These are phyloP conservation scores for Rhizopus sp. DNA, from an alignment of 371 early-diverging fungal genomes.

Conservation along the genomic window DNA sequence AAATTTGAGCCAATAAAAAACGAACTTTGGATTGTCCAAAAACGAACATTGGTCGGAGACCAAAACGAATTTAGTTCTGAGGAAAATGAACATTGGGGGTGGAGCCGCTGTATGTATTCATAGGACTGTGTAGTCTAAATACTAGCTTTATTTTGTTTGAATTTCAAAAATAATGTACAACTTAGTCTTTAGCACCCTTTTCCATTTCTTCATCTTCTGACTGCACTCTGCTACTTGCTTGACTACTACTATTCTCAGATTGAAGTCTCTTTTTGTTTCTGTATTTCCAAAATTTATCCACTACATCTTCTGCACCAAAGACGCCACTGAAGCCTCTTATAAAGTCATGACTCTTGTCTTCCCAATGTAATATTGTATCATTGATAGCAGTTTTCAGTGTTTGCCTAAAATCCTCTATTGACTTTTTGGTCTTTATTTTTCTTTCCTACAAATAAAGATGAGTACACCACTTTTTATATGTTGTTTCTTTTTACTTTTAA, in stretches of 20 bases:
- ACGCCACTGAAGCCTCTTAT: constrained; percentile 67
- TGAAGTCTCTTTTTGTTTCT: constrained; percentile 22
- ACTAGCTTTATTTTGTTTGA: neutral
- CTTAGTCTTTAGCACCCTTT: neutral
- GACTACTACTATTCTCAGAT: constrained; percentile 26
- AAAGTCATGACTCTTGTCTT: constrained; percentile 68
- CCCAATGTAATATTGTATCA: constrained; percentile 67
- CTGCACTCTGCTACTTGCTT: constrained; percentile 23
- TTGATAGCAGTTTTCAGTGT: constrained; percentile 66
- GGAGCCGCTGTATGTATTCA: too few species aligned
- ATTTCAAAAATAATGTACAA: neutral
- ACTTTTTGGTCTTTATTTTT: constrained; percentile 73
- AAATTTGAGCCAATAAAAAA: too few species aligned
- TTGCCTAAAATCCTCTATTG: constrained; percentile 61
- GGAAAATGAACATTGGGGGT: too few species aligned
- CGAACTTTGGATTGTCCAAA: too few species aligned
- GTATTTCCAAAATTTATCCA: constrained; percentile 40
- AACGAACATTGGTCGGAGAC: too few species aligned
- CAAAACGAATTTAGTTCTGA: too few species aligned
- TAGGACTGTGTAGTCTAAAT: too few species aligned
- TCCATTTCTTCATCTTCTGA: constrained; percentile 24
- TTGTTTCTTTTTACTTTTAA: constrained; percentile 66
- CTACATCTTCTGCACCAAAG: constrained; percentile 68
- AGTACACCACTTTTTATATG: neutral
- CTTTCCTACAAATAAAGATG: constrained; percentile 49